These are phyloP conservation scores for Anisogramma anomala DNA, from an alignment of 2,329 filamentous ascomycete genomes.

Conservation along the genomic window DNA sequence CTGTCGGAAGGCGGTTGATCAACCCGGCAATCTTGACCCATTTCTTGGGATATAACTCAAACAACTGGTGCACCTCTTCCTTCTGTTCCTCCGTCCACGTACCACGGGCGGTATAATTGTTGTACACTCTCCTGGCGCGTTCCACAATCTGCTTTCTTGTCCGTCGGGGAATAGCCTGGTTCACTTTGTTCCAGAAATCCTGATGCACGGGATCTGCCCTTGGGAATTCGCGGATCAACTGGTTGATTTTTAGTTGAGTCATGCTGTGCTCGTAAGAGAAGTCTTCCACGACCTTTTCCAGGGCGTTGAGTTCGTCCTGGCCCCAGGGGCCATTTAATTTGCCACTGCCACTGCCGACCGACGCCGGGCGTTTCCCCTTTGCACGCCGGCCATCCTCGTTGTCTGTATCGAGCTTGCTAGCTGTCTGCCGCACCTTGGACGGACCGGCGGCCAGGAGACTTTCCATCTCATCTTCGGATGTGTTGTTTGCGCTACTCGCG, in stretches of 20 bases:
- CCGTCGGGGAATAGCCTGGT: constrained; percentile 36
- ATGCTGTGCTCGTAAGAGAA: constrained; percentile 34
- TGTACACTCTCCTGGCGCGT: constrained; percentile 49
- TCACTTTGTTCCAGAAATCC: constrained; percentile 40
- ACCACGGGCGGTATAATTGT: constrained; percentile 51
- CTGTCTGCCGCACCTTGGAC: constrained; percentile 1
- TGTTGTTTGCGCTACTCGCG: not conserved
- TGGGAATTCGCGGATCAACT: constrained; percentile 16
- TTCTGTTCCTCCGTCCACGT: constrained; percentile 50
- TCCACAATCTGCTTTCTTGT: constrained; percentile 43
- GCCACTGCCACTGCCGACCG: not conserved
- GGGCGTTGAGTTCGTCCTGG: constrained; percentile 30
- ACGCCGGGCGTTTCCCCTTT: not conserved
- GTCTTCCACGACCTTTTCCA: constrained; percentile 30
- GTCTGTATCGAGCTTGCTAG: not conserved
- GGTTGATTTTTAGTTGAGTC: constrained; percentile 35
- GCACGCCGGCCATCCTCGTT: not conserved
- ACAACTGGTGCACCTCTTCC: constrained; percentile 35
- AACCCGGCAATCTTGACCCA: constrained; percentile 52
- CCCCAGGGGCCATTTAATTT: constrained; percentile 29
- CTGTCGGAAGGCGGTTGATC: constrained; percentile 52
- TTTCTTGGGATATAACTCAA: constrained; percentile 37
- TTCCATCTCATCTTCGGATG: constrained; percentile 11
- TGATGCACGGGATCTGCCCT: constrained; percentile 20
- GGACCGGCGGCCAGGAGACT: constrained; percentile 8